Conservation (phyloP, 2,329 filamentous ascomycete species). For the Rachicladosporium sp. region DNA sequence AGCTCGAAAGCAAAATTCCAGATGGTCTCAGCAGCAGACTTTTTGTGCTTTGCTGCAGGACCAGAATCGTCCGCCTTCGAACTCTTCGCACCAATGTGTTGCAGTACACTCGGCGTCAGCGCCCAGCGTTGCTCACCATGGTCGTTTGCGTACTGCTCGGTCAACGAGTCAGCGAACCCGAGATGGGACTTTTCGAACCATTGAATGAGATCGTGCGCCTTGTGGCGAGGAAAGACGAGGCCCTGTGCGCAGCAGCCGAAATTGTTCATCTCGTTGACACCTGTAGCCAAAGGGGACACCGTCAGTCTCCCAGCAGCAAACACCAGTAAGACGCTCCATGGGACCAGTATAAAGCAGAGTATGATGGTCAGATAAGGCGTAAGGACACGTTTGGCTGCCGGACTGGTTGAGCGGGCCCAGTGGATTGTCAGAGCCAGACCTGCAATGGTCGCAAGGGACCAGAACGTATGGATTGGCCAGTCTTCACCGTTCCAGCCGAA, state of each 20-base stretch:
- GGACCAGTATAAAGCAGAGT: conserved; percentile 18
- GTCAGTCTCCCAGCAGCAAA: conserved; percentile 31
- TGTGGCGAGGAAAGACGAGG: conserved; percentile 29
- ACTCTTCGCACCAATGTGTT: conserved; percentile 32
- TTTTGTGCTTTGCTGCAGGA: conserved; percentile 15
- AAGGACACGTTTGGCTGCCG: conserved; percentile 6
- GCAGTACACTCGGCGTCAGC: conserved; percentile 30
- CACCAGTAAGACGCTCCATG: conserved; percentile 24
- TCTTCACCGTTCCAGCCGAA: conserved; percentile 34
- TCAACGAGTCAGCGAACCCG: conserved; percentile 29
- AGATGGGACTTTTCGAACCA: conserved; percentile 20
- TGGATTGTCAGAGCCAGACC: not conserved
- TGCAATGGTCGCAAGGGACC: conserved; percentile 17
- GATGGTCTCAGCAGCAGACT: conserved; percentile 24
- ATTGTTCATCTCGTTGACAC: conserved; percentile 29
- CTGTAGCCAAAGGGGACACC: conserved; percentile 23
- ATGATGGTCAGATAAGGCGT: conserved; percentile 16
- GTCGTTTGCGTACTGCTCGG: conserved; percentile 30
- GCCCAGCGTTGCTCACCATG: conserved; percentile 29
- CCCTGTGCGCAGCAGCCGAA: conserved; percentile 35
- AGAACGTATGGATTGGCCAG: conserved; percentile 27
- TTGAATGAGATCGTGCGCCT: conserved; percentile 16
- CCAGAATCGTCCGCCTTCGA: conserved; percentile 21
- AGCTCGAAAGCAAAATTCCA: conserved; percentile 30
- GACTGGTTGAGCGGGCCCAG: not conserved